Conservation (phyloP, 495 filamentous ascomycete species). For the Paragyromitra xinjiangensis region DNA sequence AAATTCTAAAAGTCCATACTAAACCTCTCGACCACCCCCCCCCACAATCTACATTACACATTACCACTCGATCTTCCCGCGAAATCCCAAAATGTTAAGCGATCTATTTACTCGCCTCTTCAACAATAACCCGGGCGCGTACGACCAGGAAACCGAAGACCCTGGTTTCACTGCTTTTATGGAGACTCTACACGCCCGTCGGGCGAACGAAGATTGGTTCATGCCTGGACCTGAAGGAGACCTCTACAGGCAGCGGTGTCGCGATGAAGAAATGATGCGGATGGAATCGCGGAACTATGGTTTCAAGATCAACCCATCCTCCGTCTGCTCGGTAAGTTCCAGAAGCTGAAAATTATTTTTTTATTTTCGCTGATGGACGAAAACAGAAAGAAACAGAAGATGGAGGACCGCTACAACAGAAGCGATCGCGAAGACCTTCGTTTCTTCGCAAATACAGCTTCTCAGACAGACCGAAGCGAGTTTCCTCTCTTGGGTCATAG, state of each 20-base stretch:
- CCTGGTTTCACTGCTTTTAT: conserved; percentile 50
- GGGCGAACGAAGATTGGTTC: conserved; percentile 47
- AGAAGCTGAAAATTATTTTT: neutral
- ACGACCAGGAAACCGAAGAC: conserved; percentile 35
- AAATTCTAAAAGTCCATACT: conserved; percentile 6
- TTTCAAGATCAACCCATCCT: conserved; percentile 33
- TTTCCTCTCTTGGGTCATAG: conserved; percentile 38
- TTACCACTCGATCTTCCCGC: neutral
- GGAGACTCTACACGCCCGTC: conserved; percentile 50
- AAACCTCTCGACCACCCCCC: neutral
- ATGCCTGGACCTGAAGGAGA: conserved; percentile 48
- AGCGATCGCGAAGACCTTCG: conserved; percentile 37
- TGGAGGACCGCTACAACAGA: conserved; percentile 24
- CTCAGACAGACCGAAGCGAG: conserved; percentile 40
- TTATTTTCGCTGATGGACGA: conserved; percentile 20
- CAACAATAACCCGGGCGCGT: conserved; percentile 16
- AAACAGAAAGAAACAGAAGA: conserved; percentile 33
- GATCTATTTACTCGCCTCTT: conserved; percentile 46
- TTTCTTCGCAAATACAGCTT: conserved; percentile 41
- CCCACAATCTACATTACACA: neutral
- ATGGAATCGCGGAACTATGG: conserved; percentile 50
- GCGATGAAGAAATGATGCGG: conserved; percentile 50
- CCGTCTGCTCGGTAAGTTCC: conserved; percentile 42
- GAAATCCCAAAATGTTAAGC: conserved; percentile 36
- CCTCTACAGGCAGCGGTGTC: conserved; percentile 45